Evolutionary conservation across 352 stramenopile genomes (phyloP).

Genomic region (Phytopythium mirpurense): DNA sequence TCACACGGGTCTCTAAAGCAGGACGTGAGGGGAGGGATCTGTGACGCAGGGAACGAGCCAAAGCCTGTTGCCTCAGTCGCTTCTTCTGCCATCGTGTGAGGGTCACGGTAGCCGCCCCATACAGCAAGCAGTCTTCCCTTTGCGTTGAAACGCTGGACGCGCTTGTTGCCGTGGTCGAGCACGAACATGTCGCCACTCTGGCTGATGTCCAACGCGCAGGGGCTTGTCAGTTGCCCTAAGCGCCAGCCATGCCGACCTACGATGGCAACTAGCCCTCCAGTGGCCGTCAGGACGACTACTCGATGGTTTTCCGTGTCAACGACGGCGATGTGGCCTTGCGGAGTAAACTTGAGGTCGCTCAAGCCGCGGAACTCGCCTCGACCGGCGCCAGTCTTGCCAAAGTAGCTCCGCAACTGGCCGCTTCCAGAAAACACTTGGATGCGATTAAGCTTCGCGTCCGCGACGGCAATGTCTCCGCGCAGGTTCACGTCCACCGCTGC

Average conservation of each 20-base stretch:
- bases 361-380: slow-evolving; percentile 47
- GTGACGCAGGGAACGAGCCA: slow-evolving; percentile 6
- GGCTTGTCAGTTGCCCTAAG: slow-evolving; percentile 25
- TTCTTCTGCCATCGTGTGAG: background rate
- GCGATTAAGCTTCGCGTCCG: slow-evolving; percentile 43
- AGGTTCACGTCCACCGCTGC: slow-evolving; percentile 47
- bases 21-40: slow-evolving; percentile 1
- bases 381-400: slow-evolving; percentile 33
- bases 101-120: slow-evolving; percentile 35
- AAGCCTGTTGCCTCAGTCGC: background rate
- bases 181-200: slow-evolving; percentile 50
- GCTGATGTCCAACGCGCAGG: slow-evolving; percentile 31
- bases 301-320: slow-evolving; percentile 54
- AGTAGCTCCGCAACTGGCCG: slow-evolving; percentile 35
- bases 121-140: slow-evolving; percentile 31
- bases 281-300: slow-evolving; percentile 45
- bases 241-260: slow-evolving; percentile 31
- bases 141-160: slow-evolving; percentile 45
- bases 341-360: slow-evolving; percentile 45
- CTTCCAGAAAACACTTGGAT: slow-evolving; percentile 54
- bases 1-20: slow-evolving; percentile 22
- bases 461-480: slow-evolving; percentile 49
- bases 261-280: slow-evolving; percentile 28
- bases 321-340: slow-evolving; percentile 41
- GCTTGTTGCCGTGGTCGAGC: slow-evolving; percentile 53